Evolutionary conservation across 495 filamentous ascomycete species (phyloP).

Genomic region (Aspergillus panamensis): DNA sequence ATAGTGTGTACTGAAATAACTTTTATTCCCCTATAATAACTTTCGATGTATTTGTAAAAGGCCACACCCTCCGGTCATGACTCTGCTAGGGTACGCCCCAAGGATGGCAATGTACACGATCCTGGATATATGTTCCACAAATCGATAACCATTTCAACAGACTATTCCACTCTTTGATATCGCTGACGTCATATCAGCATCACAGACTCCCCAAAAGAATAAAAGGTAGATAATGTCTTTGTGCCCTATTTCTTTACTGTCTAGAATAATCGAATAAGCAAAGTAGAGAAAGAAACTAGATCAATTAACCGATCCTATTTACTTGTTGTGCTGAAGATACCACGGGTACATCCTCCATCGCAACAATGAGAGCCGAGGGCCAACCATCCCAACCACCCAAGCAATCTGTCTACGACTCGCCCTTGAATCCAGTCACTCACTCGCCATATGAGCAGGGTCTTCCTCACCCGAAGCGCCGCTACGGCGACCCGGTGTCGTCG

Average conservation of each 20-base stretch:
- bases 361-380: constrained; percentile 12
- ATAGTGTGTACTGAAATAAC: no score
- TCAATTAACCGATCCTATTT: background rate
- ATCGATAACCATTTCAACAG: background rate
- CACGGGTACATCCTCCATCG: background rate
- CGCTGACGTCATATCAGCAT: constrained; percentile 13
- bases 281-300: background rate
- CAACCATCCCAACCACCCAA: constrained; percentile 50
- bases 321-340: background rate
- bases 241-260: background rate
- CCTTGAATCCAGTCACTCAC: constrained; percentile 48
- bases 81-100: no score
- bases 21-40: no score
- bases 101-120: no score
- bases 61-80: no score
- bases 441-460: constrained; percentile 45
- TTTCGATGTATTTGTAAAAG: no score
- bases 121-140: no score
- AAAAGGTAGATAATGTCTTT: background rate
- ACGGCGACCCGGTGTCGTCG: constrained; percentile 32
- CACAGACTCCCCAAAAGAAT: background rate
- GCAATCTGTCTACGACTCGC: constrained; percentile 46
- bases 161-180: background rate
- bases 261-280: background rate
- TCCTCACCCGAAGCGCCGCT: constrained; percentile 24